Percentiles rank a stretch among this genome's conserved stretches.
Conservation (phyloP, 2,329 filamentous ascomycete species). For the Paecilomyces variotii region DNA sequence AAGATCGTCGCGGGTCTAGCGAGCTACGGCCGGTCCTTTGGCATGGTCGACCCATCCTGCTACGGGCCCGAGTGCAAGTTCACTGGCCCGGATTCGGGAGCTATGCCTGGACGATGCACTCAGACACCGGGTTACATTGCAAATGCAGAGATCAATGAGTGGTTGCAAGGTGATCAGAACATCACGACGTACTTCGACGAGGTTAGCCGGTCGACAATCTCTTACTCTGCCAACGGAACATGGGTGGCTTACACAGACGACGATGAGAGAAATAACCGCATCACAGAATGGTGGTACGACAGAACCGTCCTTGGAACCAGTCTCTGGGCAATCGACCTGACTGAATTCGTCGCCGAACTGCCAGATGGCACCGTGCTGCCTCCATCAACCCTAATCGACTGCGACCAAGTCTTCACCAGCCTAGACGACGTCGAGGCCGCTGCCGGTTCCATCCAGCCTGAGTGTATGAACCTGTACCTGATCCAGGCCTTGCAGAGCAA, state of each 20-base stretch:
- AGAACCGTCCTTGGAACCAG: conserved; percentile 24
- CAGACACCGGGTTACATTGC: conserved; percentile 30
- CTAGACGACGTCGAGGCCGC: too few species aligned
- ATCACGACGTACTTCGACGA: background rate
- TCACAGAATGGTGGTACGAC: conserved; percentile 1
- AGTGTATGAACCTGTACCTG: too few species aligned
- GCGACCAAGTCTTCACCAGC: too few species aligned
- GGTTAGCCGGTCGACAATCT: background rate
- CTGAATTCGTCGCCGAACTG: too few species aligned
- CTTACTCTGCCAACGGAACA: conserved; percentile 1
- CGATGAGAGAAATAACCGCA: conserved; percentile 6
- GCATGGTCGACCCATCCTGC: conserved; percentile 25
- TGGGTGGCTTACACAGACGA: conserved; percentile 6
- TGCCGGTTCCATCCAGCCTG: too few species aligned
- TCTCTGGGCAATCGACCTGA: conserved; percentile 31
- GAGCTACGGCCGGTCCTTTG: conserved; percentile 30
- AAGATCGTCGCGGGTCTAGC: conserved; percentile 26
- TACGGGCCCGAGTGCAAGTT: conserved; percentile 23
- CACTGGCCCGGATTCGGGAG: conserved; percentile 22
- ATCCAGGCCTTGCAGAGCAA: too few species aligned
- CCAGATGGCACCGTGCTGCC: too few species aligned
- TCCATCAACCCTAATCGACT: too few species aligned
- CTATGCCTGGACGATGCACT: conserved; percentile 28
- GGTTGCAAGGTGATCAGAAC: conserved; percentile 12
- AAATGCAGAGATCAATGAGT: conserved; percentile 31